These are phyloP conservation scores for Chaetomidium leptoderma DNA, from an alignment of 495 filamentous ascomycete species.

Conservation along the genomic window DNA sequence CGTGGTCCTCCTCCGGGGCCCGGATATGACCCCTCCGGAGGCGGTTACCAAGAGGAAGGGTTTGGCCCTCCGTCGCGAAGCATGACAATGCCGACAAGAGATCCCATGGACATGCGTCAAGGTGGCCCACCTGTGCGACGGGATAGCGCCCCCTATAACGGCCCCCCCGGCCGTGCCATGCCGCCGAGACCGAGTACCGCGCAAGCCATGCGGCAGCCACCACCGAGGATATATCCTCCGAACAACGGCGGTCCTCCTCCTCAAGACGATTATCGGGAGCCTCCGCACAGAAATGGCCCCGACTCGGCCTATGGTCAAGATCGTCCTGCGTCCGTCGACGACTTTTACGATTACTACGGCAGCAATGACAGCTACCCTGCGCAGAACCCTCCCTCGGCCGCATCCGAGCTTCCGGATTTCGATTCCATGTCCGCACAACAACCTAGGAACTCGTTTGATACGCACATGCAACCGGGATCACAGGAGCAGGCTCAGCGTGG, in stretches of 20 bases:
- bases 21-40: conserved; percentile 27
- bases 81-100: conserved; percentile 52
- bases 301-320: conserved; percentile 28
- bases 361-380: conserved; percentile 26
- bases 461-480: conserved; percentile 34
- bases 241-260: conserved; percentile 36
- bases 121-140: conserved; percentile 31
- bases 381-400: conserved; percentile 34
- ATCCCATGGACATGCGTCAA: conserved; percentile 36
- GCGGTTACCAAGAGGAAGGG: conserved; percentile 33
- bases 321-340: conserved; percentile 40
- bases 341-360: conserved; percentile 58
- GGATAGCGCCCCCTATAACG: conserved; percentile 44
- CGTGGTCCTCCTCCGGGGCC: conserved; percentile 38
- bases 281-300: conserved; percentile 20
- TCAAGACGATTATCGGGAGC: conserved; percentile 29
- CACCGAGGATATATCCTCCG: conserved; percentile 43
- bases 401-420: conserved; percentile 69
- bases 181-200: conserved; percentile 45
- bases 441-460: conserved; percentile 49
- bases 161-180: conserved; percentile 40
- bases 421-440: conserved; percentile 54
- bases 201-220: conserved; percentile 44
- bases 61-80: conserved; percentile 45
- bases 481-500: conserved; percentile 39